These are phyloP conservation scores for Pachysandra terminalis DNA, from an alignment of 164 flowering plant species.

Conservation along the genomic window DNA sequence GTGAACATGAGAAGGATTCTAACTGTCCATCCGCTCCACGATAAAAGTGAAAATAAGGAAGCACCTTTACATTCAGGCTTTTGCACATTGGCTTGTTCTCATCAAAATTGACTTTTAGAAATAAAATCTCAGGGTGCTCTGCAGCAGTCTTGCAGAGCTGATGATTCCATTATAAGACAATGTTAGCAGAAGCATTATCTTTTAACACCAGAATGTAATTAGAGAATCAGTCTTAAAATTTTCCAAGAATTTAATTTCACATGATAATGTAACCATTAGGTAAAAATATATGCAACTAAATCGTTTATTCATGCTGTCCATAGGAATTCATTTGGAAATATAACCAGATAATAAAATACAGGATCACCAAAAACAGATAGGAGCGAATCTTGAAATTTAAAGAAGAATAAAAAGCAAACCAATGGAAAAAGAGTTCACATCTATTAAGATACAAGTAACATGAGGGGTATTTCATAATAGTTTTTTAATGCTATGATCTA, in stretches of 20 bases:
- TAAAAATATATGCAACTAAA: no score
- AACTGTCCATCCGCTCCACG: constrained; percentile 56
- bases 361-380: no score
- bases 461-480: no score
- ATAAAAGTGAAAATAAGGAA: constrained; percentile 63
- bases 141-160: constrained; percentile 60
- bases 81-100: constrained; percentile 60
- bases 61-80: constrained; percentile 52
- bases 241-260: neutral
- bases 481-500: no score
- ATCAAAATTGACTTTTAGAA: constrained; percentile 57
- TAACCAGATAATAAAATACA: no score
- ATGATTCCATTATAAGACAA: constrained; percentile 9
- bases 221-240: neutral
- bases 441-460: no score
- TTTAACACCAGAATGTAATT: neutral
- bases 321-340: no score
- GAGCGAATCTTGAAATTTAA: no score
- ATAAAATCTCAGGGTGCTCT: constrained; percentile 43
- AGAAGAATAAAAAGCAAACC: no score
- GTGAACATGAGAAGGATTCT: constrained; percentile 90
- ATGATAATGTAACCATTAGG: no score
- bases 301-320: no score
- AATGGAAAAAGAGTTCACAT: no score
- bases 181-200: constrained; percentile 5